Base-by-base conservation (phyloP, 202 grass and related monocot species). In the Panicum virgatum region DNA sequence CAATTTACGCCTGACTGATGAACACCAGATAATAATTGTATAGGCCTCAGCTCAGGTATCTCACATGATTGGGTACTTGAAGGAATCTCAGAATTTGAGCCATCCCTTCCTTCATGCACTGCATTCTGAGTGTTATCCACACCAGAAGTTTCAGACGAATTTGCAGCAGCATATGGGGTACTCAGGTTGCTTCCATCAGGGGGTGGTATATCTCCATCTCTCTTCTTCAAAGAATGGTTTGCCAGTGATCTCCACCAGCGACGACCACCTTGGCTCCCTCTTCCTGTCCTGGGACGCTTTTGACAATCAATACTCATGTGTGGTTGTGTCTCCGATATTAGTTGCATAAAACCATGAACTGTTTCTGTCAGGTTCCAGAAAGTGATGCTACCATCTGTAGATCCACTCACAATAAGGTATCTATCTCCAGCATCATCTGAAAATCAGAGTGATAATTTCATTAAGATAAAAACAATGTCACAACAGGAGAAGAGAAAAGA, bases 1-100 rank as follows among this genome's bases (percentile, higher is more conserved):
- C 96, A 96, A 84, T 98, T 98, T 12, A 98, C 92, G 7, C 90
- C 96, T 36, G 96, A 98, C 60, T 98, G 96, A 60, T 96, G 96
- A 76, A 90, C 89, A 78, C 71, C 66, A 4, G 77, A 82, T 11
- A 95, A 85, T 27, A 81, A 25, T 25, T 70, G 57, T 48, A 89
- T 46, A 63, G 92, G 96, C 57, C 72, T 66, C 76, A 96, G 62
- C 73, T 92, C 88, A 77, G 40, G 59, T 85, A 90, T 40, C 43
- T 90, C 83, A 51, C 48, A 75, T 47, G 87, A 62, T 36, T 40
- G 68, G 42, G 9, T 86, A 70, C 76, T 87, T 66, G 84, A 66
- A 73, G 64, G 54, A 25, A 22, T 61, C 47, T 56, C 51, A 9
- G 46, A 72, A 47, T 75, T 83, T 53, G 63, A 43, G 53, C 3